Percentiles rank a stretch among this genome's conserved stretches.
Conservation (phyloP, 345 rosid species). For the Aethionema arabicum region DNA sequence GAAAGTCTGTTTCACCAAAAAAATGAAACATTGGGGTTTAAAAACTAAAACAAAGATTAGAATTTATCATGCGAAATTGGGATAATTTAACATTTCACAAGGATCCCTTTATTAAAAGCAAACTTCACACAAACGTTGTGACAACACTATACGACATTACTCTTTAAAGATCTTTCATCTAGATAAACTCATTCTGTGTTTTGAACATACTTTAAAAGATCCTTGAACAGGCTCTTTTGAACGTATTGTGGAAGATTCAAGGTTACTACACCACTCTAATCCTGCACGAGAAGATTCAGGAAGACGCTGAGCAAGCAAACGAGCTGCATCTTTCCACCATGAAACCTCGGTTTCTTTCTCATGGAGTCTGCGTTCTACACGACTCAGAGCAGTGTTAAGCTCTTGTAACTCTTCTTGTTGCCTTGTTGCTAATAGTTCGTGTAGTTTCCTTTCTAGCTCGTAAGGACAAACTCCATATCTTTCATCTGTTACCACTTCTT, state of each 20-base stretch:
- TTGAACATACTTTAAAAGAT: constrained; percentile 3
- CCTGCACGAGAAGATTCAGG: constrained; percentile 38
- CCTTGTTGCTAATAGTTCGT: constrained; percentile 58
- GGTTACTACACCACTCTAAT: constrained; percentile 31
- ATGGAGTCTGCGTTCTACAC: constrained; percentile 46
- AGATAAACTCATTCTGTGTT: constrained; percentile 28
- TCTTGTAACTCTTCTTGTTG: constrained; percentile 68
- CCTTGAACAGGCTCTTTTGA: constrained; percentile 13
- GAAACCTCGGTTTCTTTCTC: constrained; percentile 73
- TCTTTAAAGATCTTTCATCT: constrained; percentile 2
- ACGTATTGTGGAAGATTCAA: constrained; percentile 6
- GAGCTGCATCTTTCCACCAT: constrained; percentile 83
- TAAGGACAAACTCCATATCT: constrained; percentile 54
- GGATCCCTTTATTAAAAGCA: constrained; percentile 1
- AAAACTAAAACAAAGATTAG: too few species aligned
- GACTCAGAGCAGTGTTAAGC: constrained; percentile 59
- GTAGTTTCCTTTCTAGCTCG: constrained; percentile 68
- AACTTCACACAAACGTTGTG: constrained; percentile 16
- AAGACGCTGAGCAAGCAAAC: constrained; percentile 47
- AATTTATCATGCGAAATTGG: too few species aligned
- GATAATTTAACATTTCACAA: too few species aligned
- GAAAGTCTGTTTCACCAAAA: too few species aligned
- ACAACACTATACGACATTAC: background rate
- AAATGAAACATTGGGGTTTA: too few species aligned
- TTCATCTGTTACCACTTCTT: constrained; percentile 31